A percentile compares a stretch with the other conserved stretches of the same genome.
Conservation (phyloP, 352 stramenopile species). For the Pythium guiyangense region DNA sequence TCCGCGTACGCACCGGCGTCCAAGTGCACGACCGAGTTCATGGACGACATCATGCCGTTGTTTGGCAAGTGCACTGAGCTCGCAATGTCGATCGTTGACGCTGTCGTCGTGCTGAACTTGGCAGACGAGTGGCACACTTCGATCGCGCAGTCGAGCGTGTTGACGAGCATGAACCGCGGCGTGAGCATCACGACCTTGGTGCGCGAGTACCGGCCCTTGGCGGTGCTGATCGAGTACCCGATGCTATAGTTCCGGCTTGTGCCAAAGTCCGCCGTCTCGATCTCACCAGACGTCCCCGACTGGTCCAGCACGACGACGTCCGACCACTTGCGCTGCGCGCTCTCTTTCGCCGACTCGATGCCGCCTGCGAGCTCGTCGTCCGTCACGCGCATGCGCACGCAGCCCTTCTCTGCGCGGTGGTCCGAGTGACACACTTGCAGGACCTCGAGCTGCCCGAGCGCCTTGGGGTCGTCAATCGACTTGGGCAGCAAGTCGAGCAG, state of each 20-base stretch:
- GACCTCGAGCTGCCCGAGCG: conserved; percentile 65
- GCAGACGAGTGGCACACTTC: conserved; percentile 80
- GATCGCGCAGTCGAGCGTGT: conserved; percentile 60
- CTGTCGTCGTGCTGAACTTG: conserved; percentile 33
- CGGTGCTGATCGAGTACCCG: conserved; percentile 73
- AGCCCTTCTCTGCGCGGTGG: conserved; percentile 54
- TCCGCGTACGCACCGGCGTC: conserved; percentile 74
- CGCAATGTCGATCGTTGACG: conserved; percentile 36
- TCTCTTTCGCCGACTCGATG: conserved; percentile 31
- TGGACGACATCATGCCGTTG: conserved; percentile 46
- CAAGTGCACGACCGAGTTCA: conserved; percentile 65
- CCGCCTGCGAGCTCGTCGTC: conserved; percentile 28
- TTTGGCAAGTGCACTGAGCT: conserved; percentile 36
- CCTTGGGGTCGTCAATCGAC: conserved; percentile 49
- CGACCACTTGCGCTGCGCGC: conserved; percentile 65
- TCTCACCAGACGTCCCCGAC: conserved; percentile 65
- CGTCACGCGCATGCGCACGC: conserved; percentile 70
- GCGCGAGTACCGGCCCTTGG: conserved; percentile 72
- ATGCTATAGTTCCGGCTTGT: conserved; percentile 71
- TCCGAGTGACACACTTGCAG: conserved; percentile 82
- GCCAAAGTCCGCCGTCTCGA: conserved; percentile 62
- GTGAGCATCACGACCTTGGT: conserved; percentile 88
- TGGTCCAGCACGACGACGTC: conserved; percentile 68
- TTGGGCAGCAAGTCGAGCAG: conserved; percentile 81
- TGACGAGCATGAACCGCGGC: conserved; percentile 82